phyloP scores from a whole-genome alignment of 2,329 filamentous ascomycete species.

The Talaromyces amestolkiae region DNA sequence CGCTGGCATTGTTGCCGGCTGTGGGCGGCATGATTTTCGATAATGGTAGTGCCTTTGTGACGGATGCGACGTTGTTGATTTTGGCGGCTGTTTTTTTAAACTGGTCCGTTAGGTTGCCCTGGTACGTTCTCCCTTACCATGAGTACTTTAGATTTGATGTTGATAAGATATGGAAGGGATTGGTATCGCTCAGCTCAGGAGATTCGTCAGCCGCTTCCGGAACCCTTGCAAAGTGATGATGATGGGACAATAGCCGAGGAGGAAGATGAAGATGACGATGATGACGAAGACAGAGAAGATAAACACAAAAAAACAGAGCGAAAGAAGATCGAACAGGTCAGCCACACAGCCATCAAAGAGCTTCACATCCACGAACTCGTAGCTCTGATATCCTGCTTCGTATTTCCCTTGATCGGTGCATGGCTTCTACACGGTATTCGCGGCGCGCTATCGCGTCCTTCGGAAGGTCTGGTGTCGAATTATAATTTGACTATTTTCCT shows the following conservation, averaged over 20 bases:
- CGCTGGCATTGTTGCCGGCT: slow-evolving; percentile 79
- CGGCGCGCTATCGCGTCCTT: slow-evolving; percentile 74
- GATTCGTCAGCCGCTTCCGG: slow-evolving; percentile 50
- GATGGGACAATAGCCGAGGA: slow-evolving; percentile 32
- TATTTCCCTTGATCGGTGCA: slow-evolving; percentile 74
- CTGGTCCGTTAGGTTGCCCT: slow-evolving; percentile 87
- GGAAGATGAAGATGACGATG: slow-evolving; percentile 11
- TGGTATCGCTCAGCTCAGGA: slow-evolving; percentile 73
- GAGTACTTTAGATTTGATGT: neutral
- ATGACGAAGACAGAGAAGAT: neutral
- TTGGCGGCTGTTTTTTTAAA: slow-evolving; percentile 84
- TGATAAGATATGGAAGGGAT: slow-evolving; percentile 48
- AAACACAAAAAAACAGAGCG: neutral
- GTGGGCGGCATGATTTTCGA: slow-evolving; percentile 81
- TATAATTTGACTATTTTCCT: slow-evolving; percentile 92
- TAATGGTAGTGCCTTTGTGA: slow-evolving; percentile 78
- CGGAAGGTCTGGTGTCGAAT: slow-evolving; percentile 83
- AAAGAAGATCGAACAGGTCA: slow-evolving; percentile 22
- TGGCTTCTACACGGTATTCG: slow-evolving; percentile 81
- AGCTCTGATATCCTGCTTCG: slow-evolving; percentile 74
- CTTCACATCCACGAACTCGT: slow-evolving; percentile 72
- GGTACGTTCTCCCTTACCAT: slow-evolving; percentile 53
- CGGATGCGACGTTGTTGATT: slow-evolving; percentile 76
- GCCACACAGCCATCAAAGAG: slow-evolving; percentile 54
- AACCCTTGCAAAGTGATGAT: slow-evolving; percentile 21